Evolutionary conservation across 805 yeast genomes (phyloP).

Genomic region (Myxozyma nipponensis): DNA sequence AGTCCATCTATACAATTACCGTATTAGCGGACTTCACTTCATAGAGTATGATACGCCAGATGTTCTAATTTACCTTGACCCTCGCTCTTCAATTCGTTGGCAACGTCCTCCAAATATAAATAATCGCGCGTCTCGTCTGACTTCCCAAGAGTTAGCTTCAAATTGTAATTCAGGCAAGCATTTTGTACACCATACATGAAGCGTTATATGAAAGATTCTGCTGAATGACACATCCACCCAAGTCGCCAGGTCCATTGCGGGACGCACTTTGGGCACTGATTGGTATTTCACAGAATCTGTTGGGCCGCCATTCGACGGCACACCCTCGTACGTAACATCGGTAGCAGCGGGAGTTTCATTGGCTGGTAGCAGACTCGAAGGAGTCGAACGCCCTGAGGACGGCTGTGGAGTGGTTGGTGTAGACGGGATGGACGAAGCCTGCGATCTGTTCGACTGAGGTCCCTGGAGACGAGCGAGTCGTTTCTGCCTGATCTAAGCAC

Average conservation of each 20-base stretch:
- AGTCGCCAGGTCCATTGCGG: conserved; percentile 11
- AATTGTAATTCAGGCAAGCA: too few species aligned
- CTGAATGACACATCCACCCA: conserved; percentile 19
- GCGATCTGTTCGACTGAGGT: conserved; percentile 5
- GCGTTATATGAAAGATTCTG: conserved; percentile 11
- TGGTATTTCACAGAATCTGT: too few species aligned
- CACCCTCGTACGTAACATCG: neutral
- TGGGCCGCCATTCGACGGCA: too few species aligned
- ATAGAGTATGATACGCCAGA: too few species aligned
- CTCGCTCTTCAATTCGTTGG: neutral
- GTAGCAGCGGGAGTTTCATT: neutral
- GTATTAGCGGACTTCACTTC: too few species aligned
- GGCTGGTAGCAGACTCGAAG: neutral
- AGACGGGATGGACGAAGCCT: conserved; percentile 10
- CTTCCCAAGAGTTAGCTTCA: too few species aligned
- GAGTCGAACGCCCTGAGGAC: neutral
- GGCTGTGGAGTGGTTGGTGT: conserved; percentile 14
- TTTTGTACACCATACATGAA: too few species aligned
- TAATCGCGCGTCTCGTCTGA: too few species aligned
- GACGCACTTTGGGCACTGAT: conserved; percentile 4
- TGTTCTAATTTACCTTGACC: neutral
- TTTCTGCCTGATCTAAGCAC: conserved; percentile 46
- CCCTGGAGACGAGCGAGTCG: conserved; percentile 50
- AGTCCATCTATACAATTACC: too few species aligned
- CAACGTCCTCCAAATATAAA: conserved; percentile 13